phyloP scores from a whole-genome alignment of 2,329 filamentous ascomycete genomes.

The Xylariaceae sp. region DNA sequence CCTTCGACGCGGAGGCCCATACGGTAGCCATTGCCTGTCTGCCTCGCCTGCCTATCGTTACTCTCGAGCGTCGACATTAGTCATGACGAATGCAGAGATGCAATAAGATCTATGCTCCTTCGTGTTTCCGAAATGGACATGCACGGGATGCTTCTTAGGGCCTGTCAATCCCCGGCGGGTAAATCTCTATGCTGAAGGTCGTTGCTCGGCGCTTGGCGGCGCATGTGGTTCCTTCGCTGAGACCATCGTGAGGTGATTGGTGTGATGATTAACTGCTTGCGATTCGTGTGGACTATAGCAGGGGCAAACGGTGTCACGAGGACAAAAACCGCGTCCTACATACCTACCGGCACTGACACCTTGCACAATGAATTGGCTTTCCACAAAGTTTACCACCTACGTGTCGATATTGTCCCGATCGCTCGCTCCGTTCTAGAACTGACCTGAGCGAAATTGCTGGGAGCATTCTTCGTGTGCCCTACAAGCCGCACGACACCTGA shows the following conservation, averaged over 20 bases:
- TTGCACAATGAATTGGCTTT: constrained; percentile 5
- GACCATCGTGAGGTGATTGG: neutral
- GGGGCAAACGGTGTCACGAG: constrained; percentile 7
- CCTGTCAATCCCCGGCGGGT: neutral
- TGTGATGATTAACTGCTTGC: constrained; percentile 4
- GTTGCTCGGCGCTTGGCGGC: neutral
- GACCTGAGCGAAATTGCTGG: no score
- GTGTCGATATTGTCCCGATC: constrained; percentile 1
- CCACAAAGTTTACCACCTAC: constrained; percentile 7
- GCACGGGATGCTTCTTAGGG: no score
- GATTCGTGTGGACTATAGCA: constrained; percentile 6
- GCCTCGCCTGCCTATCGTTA: no score
- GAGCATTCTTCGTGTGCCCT: no score
- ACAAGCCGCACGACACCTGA: no score
- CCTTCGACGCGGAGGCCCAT: no score
- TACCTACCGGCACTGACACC: constrained; percentile 12
- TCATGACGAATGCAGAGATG: no score
- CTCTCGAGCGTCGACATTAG: no score
- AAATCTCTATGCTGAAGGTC: neutral
- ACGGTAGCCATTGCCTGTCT: no score
- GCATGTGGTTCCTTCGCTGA: neutral
- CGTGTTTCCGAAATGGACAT: no score
- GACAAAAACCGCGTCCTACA: constrained; percentile 10
- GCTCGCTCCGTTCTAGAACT: neutral
- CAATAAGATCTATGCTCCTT: no score